Conservation (phyloP, 495 filamentous ascomycete genomes). For the Neohortaea acidophila region DNA sequence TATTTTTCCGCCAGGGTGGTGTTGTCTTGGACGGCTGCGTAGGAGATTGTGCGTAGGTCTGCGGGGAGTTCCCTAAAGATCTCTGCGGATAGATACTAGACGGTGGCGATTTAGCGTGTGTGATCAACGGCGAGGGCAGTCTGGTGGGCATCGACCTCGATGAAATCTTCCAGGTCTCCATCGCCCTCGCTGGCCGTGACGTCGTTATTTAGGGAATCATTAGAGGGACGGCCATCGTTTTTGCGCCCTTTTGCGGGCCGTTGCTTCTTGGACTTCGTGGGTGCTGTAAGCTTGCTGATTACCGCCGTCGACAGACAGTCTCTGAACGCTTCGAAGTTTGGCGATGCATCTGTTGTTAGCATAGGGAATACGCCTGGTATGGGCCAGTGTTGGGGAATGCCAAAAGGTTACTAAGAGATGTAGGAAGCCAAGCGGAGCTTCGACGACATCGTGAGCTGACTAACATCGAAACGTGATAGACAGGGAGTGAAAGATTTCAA, state of each 20-base stretch:
- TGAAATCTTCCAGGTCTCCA: constrained; percentile 60
- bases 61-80: constrained; percentile 49
- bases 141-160: constrained; percentile 31
- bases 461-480: too few relatives aligned
- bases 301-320: constrained; percentile 48
- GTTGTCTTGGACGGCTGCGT: constrained; percentile 38
- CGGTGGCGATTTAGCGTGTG: neutral
- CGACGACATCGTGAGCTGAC: too few relatives aligned
- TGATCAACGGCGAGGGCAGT: neutral
- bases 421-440: too few relatives aligned
- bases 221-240: too few relatives aligned
- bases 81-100: constrained; percentile 53
- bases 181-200: constrained; percentile 10
- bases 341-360: too few relatives aligned
- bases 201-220: constrained; percentile 23
- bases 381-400: too few relatives aligned
- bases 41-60: constrained; percentile 44
- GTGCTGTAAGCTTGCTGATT: constrained; percentile 37
- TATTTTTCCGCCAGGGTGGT: constrained; percentile 35
- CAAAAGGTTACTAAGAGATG: too few relatives aligned
- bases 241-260: constrained; percentile 30
- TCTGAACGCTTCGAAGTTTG: constrained; percentile 58
- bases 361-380: too few relatives aligned
- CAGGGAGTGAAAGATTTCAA: too few relatives aligned
- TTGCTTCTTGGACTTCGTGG: constrained; percentile 22